These are phyloP conservation scores for Leptosphaerulina australis DNA, from an alignment of 2,329 filamentous ascomycete genomes.

Conservation along the genomic window DNA sequence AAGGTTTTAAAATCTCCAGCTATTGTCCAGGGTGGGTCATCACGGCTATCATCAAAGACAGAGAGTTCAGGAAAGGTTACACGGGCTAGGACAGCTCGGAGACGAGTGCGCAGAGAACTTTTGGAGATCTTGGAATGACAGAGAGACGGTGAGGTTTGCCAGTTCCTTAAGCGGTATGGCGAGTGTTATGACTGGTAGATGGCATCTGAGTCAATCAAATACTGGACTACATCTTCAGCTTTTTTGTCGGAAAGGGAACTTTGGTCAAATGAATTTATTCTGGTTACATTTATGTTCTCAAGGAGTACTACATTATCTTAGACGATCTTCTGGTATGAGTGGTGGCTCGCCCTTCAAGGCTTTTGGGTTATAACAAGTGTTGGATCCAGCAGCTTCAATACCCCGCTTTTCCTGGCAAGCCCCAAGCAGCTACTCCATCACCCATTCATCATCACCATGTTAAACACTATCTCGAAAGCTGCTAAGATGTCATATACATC, in stretches of 20 bases:
- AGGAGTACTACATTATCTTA: no score
- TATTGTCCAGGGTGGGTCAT: constrained; percentile 43
- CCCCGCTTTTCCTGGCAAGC: constrained; percentile 8
- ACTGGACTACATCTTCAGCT: neutral
- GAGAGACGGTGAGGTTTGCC: constrained; percentile 36
- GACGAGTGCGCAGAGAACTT: constrained; percentile 42
- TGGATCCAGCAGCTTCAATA: constrained; percentile 5
- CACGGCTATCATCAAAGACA: constrained; percentile 33
- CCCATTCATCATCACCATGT: neutral
- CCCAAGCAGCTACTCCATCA: neutral
- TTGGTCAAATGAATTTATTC: no score
- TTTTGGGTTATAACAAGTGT: neutral
- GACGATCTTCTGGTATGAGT: neutral
- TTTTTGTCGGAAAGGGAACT: no score
- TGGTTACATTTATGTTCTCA: no score
- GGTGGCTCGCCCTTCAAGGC: neutral
- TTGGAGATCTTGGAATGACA: constrained; percentile 40
- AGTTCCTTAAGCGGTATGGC: constrained; percentile 34
- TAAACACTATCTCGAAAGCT: neutral
- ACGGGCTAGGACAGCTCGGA: constrained; percentile 36
- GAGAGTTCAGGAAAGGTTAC: constrained; percentile 24
- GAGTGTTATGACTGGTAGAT: constrained; percentile 31
- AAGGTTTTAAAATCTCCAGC: constrained; percentile 36
- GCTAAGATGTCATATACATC: neutral
- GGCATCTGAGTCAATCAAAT: no score